Base-by-base conservation (phyloP, 2,329 filamentous ascomycete genomes). In the Alternaria angustiovoidea region DNA sequence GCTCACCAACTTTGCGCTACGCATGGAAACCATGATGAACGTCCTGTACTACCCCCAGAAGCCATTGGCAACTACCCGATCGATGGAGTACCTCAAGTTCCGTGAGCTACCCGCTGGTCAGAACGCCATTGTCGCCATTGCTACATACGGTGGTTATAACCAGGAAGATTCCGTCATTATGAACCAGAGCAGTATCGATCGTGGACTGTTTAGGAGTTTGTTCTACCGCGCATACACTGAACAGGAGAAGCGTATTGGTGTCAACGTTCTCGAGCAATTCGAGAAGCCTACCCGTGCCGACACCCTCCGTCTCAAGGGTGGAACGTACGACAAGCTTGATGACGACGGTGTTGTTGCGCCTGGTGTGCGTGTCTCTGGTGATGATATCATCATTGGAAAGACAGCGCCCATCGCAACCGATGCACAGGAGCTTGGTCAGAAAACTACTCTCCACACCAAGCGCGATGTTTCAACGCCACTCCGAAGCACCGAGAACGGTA, bases 131-230 rank as follows among this genome's bases (percentile, higher is more conserved):
- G 95, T 99, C 12, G 96, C 95, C 41, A 99, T 99, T 81, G 89
- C 93, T 61, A 96, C 92, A 78, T 99, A 99, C 81, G 97, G 94
- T 55, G 95, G 95, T 61, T 99, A 99, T 84, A 99, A 99, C 81
- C 96, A 99, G 79, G 95, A 99, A 93, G 95, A 99, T 88, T 99
- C 95, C 68, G 94, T 99, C 69, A 97, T 99, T 74, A 98, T 99
- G 95, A 99, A 99, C 80, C 95, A 99, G 83, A 97, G 93, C 82
- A 97, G 93, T 80, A 98, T 99, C 73, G 95, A 99, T 79, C 91
- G 95, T 75, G 95, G 95, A 64, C 85, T 99, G 5, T 99, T 99
- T 89, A 88, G 96, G 74, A 97, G 93, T 86, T 82, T 99, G 55
- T 99, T 98, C 84, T 99, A 97, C 87, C 90, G 96, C 69, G 93